Evolutionary conservation across 2,329 filamentous ascomycete species (phyloP).

Genomic region (Colletotrichum sp.): DNA sequence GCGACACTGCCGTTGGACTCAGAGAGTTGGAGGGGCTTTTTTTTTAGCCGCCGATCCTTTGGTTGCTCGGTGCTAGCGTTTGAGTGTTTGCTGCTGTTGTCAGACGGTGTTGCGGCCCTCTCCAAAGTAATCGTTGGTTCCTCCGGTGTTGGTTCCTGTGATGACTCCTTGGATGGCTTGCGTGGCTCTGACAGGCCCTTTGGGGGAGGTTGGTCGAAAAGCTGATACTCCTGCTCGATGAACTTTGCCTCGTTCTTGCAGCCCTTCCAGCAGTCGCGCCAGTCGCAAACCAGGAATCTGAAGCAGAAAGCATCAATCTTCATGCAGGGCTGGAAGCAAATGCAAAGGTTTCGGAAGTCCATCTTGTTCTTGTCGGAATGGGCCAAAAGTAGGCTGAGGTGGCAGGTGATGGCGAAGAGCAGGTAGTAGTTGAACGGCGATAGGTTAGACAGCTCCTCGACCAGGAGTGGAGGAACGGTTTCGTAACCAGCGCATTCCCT

Average conservation of each 20-base stretch:
- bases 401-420: conserved; percentile 95
- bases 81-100: conserved; percentile 66
- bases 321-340: conserved; percentile 97
- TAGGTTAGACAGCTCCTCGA: conserved; percentile 92
- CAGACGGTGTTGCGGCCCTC: conserved; percentile 61
- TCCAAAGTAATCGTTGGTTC: conserved; percentile 27
- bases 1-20: conserved; percentile 48
- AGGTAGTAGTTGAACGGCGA: conserved; percentile 98
- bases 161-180: conserved; percentile 18
- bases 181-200: conserved; percentile 47
- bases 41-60: conserved; percentile 42
- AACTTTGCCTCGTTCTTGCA: conserved; percentile 88
- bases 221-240: conserved; percentile 70
- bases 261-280: conserved; percentile 96
- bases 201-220: conserved; percentile 64
- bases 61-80: conserved; percentile 32
- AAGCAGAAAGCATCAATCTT: conserved; percentile 96
- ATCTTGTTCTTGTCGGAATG: conserved; percentile 98
- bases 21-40: conserved; percentile 46
- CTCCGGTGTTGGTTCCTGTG: conserved; percentile 22
- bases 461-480: conserved; percentile 81
- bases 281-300: conserved; percentile 92
- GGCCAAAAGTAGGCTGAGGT: conserved; percentile 87
- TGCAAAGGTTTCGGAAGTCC: conserved; percentile 94
- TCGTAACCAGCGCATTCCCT: conserved; percentile 81